phyloP scores from a whole-genome alignment of 768 basidiomycete species.

The Lactifluus subvellereus region DNA sequence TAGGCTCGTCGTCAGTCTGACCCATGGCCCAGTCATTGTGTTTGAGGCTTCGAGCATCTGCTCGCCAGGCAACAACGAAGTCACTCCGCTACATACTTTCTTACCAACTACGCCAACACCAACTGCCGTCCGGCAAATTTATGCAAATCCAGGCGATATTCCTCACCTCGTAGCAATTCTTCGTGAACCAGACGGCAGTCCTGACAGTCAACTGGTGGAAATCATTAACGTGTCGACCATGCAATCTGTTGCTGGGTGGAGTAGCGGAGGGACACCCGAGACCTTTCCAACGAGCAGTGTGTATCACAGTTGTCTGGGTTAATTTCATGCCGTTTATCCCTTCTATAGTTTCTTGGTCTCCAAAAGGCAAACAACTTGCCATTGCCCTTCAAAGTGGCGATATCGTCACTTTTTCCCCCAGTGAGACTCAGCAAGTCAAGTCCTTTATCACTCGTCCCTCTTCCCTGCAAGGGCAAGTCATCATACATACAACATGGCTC shows the following conservation, averaged over 20 bases:
- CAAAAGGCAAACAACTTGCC: conserved; percentile 80
- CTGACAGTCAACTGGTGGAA: conserved; percentile 43
- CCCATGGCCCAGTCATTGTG: conserved; percentile 52
- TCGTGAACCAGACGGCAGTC: conserved; percentile 32
- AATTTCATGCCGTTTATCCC: conserved; percentile 16
- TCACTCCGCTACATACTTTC: conserved; percentile 47
- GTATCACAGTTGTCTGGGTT: conserved; percentile 26
- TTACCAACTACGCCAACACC: conserved; percentile 35
- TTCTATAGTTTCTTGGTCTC: conserved; percentile 69
- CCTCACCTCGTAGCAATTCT: conserved; percentile 57
- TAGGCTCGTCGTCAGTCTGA: conserved; percentile 52
- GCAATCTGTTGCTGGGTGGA: conserved; percentile 44
- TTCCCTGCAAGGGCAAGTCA: conserved; percentile 41
- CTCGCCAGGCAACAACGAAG: conserved; percentile 37
- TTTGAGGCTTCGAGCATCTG: conserved; percentile 54
- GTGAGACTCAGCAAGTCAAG: conserved; percentile 48
- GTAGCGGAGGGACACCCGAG: conserved; percentile 43
- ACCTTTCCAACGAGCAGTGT: conserved; percentile 54
- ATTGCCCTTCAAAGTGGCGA: conserved; percentile 67
- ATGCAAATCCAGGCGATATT: conserved; percentile 60
- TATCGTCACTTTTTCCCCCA: conserved; percentile 59
- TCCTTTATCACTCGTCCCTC: conserved; percentile 54
- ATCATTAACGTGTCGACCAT: conserved; percentile 54
- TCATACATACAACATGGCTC: conserved; percentile 60
- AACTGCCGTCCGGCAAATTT: conserved; percentile 46